phyloP scores from a whole-genome alignment of 441 rosid species.

The Pelargonium cotyledonis region DNA sequence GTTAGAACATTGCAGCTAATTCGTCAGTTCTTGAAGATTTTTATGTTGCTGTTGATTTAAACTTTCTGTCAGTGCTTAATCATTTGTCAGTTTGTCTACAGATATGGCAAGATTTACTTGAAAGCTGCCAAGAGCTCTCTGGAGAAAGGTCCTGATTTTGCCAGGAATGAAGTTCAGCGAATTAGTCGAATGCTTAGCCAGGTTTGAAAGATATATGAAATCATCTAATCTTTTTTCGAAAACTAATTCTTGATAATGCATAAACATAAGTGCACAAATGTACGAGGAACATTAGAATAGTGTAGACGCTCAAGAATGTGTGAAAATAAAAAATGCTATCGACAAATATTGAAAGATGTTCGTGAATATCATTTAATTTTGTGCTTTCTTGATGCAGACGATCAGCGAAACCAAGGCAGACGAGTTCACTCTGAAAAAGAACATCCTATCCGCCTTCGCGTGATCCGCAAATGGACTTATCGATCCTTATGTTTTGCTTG shows the following conservation, averaged over 20 bases:
- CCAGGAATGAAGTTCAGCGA: slow-evolving; percentile 66
- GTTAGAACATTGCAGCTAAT: background rate
- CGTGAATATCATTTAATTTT: no score
- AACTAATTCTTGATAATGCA: background rate
- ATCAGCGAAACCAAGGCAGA: slow-evolving; percentile 19
- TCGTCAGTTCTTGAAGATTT: background rate
- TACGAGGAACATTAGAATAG: no score
- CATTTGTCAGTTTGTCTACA: slow-evolving; percentile 15
- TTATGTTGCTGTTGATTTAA: background rate
- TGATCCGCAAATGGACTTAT: background rate
- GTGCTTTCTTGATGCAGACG: slow-evolving; percentile 4
- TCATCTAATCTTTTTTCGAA: background rate
- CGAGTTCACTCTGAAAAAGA: slow-evolving; percentile 18
- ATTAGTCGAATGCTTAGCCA: slow-evolving; percentile 74
- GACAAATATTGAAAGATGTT: background rate
- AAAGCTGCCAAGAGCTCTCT: slow-evolving; percentile 61
- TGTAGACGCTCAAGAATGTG: no score
- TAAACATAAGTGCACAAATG: no score
- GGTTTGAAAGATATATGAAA: slow-evolving; percentile 27
- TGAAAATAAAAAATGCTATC: background rate
- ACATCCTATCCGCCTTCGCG: slow-evolving; percentile 13
- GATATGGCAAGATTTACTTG: slow-evolving; percentile 70
- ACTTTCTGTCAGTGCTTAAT: background rate
- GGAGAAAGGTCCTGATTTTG: slow-evolving; percentile 73
- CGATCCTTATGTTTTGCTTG: background rate